Evolutionary conservation across 2,329 filamentous ascomycete species (phyloP), one percentile per base, ranked within the genome.

Genomic region (Penicillium sp.): DNA sequence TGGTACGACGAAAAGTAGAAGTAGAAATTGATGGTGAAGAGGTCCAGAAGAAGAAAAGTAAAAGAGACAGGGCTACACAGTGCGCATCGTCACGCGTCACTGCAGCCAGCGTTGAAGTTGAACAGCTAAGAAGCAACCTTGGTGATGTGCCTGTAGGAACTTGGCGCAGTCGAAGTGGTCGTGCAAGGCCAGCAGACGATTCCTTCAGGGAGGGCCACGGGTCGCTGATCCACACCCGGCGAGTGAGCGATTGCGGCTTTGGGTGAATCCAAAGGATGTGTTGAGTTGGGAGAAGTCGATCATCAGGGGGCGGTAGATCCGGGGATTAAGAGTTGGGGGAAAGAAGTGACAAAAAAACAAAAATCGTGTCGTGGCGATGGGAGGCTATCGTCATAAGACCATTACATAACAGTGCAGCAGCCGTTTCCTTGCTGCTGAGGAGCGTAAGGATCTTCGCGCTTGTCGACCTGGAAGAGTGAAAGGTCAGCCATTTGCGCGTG

Each of bases 391-490:
- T 70, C 67, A 67, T 69, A 64, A 65, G 57, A 49, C 62, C 67
- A 67, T 79, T 82, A 97, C 93, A 97, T 97, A 78, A 99, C 87
- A 69, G 89, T 83, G 81, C 94, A 99, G 85, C 94, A 99, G 69
- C 92, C 89, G 8, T 22, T 23, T 72, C 87, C 89, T 54, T 85
- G 90, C 79, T 95, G 91, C 81, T 95, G 93, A 66, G 93, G 93
- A 69, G 93, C 92, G 75, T 99, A 99, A n/a, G 94, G 94, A 74
- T 99, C 94, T 74, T 97, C 94, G 75, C 89, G 88, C 82, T 92
- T 93, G 72, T 95, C 91, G 63, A 97, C 91, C 82, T 86, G 69
- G 45, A 43, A 14, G 8, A 35, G 49, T 29, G 31, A 23, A 44
- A 31, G 57, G 61, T 63, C 56, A 64, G 61, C 51, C 43, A 44